Evolutionary conservation across 345 rosid species (phyloP).

Genomic region (Gossypium australe): DNA sequence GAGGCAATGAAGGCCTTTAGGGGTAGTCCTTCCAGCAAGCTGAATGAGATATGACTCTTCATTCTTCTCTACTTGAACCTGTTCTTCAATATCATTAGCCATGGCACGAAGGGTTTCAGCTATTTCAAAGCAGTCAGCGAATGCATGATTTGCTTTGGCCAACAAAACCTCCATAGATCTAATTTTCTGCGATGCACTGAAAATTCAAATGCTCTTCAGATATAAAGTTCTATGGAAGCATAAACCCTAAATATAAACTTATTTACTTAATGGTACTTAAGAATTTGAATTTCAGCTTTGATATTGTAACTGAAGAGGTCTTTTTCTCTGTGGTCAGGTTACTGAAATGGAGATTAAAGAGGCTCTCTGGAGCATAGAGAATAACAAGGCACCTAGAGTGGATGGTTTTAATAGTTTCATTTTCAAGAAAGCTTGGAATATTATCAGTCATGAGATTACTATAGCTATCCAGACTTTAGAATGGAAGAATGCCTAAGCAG

Average conservation of each 20-base stretch:
- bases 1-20: slow-evolving; percentile 93
- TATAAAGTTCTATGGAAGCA: slow-evolving; percentile 4
- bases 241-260: not conserved
- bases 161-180: slow-evolving; percentile 55
- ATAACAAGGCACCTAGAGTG: too few relatives aligned
- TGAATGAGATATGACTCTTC: slow-evolving; percentile 64
- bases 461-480: too few relatives aligned
- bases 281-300: not conserved
- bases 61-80: slow-evolving; percentile 58
- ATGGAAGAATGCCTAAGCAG: too few relatives aligned
- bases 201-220: slow-evolving; percentile 25
- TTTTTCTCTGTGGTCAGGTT: too few relatives aligned
- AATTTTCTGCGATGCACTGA: slow-evolving; percentile 63
- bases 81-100: slow-evolving; percentile 69
- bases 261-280: not conserved
- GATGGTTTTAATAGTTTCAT: too few relatives aligned
- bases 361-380: too few relatives aligned
- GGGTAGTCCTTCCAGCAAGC: slow-evolving; percentile 82
- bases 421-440: too few relatives aligned
- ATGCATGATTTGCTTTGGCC: slow-evolving; percentile 50
- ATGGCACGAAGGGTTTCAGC: slow-evolving; percentile 70
- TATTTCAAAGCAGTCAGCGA: slow-evolving; percentile 62
- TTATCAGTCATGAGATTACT: too few relatives aligned
- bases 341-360: too few relatives aligned
- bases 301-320: too few relatives aligned